Percentiles rank a stretch among this genome's conserved stretches.
Conservation (phyloP, 768 basidiomycete genomes). For the Lactarius sanguifluus region DNA sequence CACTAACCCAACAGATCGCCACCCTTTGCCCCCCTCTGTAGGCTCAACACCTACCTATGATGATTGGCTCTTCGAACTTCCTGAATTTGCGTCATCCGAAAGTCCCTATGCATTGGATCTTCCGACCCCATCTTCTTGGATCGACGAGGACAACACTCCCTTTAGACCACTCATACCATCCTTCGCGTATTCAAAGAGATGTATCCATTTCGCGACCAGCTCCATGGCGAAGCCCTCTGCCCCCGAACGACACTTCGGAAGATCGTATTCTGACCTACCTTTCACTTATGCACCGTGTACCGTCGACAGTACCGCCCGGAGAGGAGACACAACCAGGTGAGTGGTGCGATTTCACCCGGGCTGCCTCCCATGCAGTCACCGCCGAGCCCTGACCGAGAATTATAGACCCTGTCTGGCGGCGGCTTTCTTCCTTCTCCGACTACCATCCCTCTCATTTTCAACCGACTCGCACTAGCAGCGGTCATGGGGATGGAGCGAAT, state of each 20-base stretch:
- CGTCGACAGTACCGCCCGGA: conserved; percentile 4
- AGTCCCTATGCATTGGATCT: conserved; percentile 23
- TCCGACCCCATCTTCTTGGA: conserved; percentile 15
- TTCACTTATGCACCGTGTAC: conserved; percentile 7
- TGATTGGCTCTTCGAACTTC: conserved; percentile 9
- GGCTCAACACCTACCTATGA: conserved; percentile 12
- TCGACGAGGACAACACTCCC: conserved; percentile 6
- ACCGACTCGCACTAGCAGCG: conserved; percentile 5
- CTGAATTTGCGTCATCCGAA: conserved; percentile 16
- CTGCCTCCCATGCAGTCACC: not conserved
- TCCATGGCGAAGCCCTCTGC: conserved; percentile 20
- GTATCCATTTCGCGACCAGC: conserved; percentile 14
- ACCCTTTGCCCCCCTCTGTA: not conserved
- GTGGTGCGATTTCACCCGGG: not conserved
- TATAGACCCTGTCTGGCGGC: conserved; percentile 15
- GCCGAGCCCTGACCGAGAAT: conserved; percentile 2
- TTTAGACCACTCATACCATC: conserved; percentile 5
- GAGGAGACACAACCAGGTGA: conserved; percentile 20
- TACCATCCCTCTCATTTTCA: conserved; percentile 5
- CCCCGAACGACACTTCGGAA: conserved; percentile 8
- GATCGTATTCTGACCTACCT: conserved; percentile 17
- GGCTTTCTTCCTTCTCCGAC: conserved; percentile 11
- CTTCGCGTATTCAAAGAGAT: conserved; percentile 23
- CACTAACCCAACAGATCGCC: not conserved
- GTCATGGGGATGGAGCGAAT: conserved; percentile 11